Base-by-base conservation (phyloP, 805 yeast genomes). In the Candida awuae region DNA sequence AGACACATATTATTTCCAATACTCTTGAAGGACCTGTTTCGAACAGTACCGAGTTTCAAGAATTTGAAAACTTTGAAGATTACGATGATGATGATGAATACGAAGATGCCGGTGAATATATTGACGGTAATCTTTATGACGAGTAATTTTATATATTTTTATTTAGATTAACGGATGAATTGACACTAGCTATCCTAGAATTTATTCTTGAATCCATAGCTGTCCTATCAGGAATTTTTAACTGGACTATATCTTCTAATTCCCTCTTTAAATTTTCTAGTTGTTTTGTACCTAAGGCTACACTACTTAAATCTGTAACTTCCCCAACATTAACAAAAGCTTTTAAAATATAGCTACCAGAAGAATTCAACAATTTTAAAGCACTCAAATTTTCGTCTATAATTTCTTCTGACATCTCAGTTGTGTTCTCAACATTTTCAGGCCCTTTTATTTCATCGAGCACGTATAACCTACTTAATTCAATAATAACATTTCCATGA, bases 141-240 rank as follows among this genome's bases (percentile, higher is more conserved):
- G 18, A 21, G n/a, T 28, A 20, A 15, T 30, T 15, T 46, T 26
- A 43, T 51, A 15, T 52, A 49, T 33, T 42, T 45, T 42, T 42
- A n/a, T 42, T 38, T 37, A 37, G 34, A 21, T 49, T 30, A 32
- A 20, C 28, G 19, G 20, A 32, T 12, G 30, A 21, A 4, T 21
- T 32, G 13, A 33, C 29, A 8, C 39, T 27, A 9, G 48, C 55
- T n/a, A 53, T 49, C 38, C 50, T 50, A n/a, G 65, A 59, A 39
- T 56, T 57, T 21, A 82, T 68, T 48, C 95, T 70, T 1, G 88
- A 75, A 56, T 87, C 95, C 86, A 87, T 84, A 19, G 70, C 66
- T 54, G 75, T 75, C 45, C 95, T 68, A 52, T 84, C 92, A 5
- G 95, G 94, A 23, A 83, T 73, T 15, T 67, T 74, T 34, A 88